These are phyloP conservation scores for Boletus rubropictus DNA, from an alignment of 768 basidiomycete genomes.

Conservation along the genomic window DNA sequence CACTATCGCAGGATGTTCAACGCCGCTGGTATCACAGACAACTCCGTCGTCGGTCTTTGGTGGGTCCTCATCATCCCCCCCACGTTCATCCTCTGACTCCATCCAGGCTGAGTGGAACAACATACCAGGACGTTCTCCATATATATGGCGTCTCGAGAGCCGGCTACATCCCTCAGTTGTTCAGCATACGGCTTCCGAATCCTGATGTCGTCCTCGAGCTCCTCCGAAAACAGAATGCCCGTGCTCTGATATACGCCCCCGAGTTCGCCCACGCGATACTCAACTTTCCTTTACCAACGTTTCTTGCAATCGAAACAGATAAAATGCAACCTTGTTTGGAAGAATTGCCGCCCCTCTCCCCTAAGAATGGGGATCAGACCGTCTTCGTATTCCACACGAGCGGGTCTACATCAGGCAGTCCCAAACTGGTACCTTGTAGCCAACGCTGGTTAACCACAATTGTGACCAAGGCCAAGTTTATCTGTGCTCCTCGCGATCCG, in stretches of 20 bases:
- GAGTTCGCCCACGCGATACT: slow-evolving; percentile 44
- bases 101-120: slow-evolving; percentile 65
- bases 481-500: slow-evolving; percentile 43
- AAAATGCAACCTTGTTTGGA: slow-evolving; percentile 34
- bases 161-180: slow-evolving; percentile 71
- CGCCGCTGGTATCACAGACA: slow-evolving; percentile 40
- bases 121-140: slow-evolving; percentile 64
- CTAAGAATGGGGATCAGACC: slow-evolving; percentile 35
- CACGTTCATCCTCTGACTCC: slow-evolving; percentile 8
- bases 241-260: slow-evolving; percentile 59
- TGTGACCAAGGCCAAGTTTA: slow-evolving; percentile 52
- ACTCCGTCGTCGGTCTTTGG: slow-evolving; percentile 72
- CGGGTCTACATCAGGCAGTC: slow-evolving; percentile 79
- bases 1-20: slow-evolving; percentile 55
- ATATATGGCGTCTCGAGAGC: slow-evolving; percentile 73
- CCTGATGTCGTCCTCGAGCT: slow-evolving; percentile 67
- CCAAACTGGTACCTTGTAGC: slow-evolving; percentile 70
- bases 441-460: slow-evolving; percentile 62
- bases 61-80: slow-evolving; percentile 30
- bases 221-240: slow-evolving; percentile 53
- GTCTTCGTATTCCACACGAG: slow-evolving; percentile 76
- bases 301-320: slow-evolving; percentile 40
- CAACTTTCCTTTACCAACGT: slow-evolving; percentile 44
- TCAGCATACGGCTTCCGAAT: slow-evolving; percentile 73
- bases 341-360: slow-evolving; percentile 41